Base-by-base conservation (phyloP, 805 yeast species). In the Candida pini region DNA sequence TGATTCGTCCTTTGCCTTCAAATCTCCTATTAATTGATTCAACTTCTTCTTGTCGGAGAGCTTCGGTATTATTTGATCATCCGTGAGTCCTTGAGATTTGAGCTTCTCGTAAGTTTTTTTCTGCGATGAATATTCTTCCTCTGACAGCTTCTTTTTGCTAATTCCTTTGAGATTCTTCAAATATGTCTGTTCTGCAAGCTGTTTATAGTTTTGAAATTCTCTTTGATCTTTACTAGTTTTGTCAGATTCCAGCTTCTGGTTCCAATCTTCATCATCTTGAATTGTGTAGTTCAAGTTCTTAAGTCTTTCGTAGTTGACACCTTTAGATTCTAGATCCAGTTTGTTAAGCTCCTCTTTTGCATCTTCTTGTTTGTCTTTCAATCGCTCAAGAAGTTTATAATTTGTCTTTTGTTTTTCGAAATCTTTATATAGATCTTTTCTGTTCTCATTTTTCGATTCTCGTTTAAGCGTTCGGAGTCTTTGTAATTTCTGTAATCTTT, bases 191-290 rank as follows among this genome's bases (percentile, higher is more conserved):
- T 74, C 75, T 0, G 90, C 90, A 14, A 81, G 52, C 30, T 73
- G 69, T 24, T 68, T 54, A 43, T 64, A 69, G 46, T 78, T 76
- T 27, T 63, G 64, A 37, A 69, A 69, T 12, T 71, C 75, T 1
- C 66, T 51, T 15, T 54, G 54, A 9, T 45, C 45, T 5, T 43
- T 41, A 6, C 60, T 56, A 6, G 43, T 43, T 26, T 45, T 44
- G 34, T 56, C 60, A 31, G 46, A 43, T 28, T 48, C 56, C 36
- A 57, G 49, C 34, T 64, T 67, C 19, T 48, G 58, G 17, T 76
- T 71, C 88, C 88, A 81, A 35, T 63, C 61, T 43, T 78, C 82
- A 36, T 76, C 68, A 34, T 83, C 84, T 34, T 76, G 82, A 5
- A 80, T 68, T 0, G 83, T 69, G 58, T 75, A 73, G 36, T 73